Evolutionary conservation across 208 protist genomes (phyloP).

Genomic region (Leishmania martiniquensis): DNA sequence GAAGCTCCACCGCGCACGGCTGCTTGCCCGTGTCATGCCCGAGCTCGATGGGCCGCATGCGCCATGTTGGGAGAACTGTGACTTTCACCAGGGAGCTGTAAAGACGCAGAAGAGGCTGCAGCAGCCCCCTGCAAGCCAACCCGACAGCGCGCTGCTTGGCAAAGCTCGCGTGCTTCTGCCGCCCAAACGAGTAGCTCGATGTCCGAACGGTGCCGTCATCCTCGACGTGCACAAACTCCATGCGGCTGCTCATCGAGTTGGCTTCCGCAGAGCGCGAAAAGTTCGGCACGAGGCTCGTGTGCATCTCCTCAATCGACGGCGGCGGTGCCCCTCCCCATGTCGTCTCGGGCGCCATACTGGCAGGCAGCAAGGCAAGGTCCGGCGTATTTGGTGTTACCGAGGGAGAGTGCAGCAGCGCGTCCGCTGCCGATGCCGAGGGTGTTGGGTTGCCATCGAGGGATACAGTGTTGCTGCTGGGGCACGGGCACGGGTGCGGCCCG

Average conservation of each 20-base stretch:
- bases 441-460: not conserved
- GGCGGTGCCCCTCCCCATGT: conserved; percentile 24
- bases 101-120: conserved; percentile 54
- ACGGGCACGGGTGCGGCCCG: not conserved
- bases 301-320: conserved; percentile 31
- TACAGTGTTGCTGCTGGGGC: conserved; percentile 16
- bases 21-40: conserved; percentile 51
- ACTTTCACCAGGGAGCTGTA: conserved; percentile 54
- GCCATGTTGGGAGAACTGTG: conserved; percentile 64
- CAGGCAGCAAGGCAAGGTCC: conserved; percentile 6
- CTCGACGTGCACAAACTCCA: conserved; percentile 78
- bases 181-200: conserved; percentile 66
- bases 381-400: conserved; percentile 4
- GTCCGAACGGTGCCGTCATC: conserved; percentile 73
- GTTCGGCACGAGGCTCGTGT: conserved; percentile 54
- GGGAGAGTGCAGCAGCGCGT: not conserved
- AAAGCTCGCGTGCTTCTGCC: conserved; percentile 66
- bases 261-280: conserved; percentile 42
- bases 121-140: conserved; percentile 37
- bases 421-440: not conserved
- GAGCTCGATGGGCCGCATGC: conserved; percentile 57
- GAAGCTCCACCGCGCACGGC: conserved; percentile 44
- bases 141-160: conserved; percentile 56
- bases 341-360: conserved; percentile 2
- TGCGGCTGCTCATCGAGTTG: conserved; percentile 46